A percentile compares a stretch with the other conserved stretches of the same genome.
Conservation (phyloP, 441 rosid species). For the Aquilaria agallochum region DNA sequence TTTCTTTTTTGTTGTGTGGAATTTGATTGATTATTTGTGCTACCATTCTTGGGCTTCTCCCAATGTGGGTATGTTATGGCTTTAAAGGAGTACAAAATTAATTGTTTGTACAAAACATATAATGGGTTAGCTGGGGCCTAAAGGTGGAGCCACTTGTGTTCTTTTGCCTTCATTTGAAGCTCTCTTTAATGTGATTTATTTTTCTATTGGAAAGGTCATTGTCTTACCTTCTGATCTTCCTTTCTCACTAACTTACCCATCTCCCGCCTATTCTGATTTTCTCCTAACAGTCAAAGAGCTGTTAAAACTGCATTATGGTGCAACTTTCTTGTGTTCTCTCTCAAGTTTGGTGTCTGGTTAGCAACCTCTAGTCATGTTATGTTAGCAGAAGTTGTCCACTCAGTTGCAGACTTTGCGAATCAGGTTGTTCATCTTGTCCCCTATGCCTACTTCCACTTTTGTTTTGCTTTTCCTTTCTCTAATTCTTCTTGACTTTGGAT, state of each 20-base stretch:
- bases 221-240: slow-evolving; percentile 9
- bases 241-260: too few species aligned
- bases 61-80: too few species aligned
- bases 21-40: too few species aligned
- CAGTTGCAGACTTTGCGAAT: slow-evolving; percentile 94
- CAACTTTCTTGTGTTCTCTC: slow-evolving; percentile 94
- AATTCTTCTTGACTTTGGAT: background rate
- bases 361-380: slow-evolving; percentile 93
- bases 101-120: too few species aligned
- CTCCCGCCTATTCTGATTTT: background rate
- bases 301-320: slow-evolving; percentile 97
- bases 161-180: background rate
- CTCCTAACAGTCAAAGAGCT: slow-evolving; percentile 78
- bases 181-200: slow-evolving; percentile 5
- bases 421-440: slow-evolving; percentile 44
- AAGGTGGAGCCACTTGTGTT: slow-evolving; percentile 1
- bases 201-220: slow-evolving; percentile 3
- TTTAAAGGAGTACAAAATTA: too few species aligned
- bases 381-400: slow-evolving; percentile 94
- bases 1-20: too few species aligned
- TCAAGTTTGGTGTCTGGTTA: slow-evolving; percentile 92
- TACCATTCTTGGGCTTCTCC: too few species aligned
- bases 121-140: background rate
- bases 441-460: slow-evolving; percentile 2
- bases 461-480: background rate